Percentiles rank a stretch among this genome's conserved stretches.
Conservation (phyloP, 2,329 filamentous ascomycete species). For the Mycosphaerella sp. region DNA sequence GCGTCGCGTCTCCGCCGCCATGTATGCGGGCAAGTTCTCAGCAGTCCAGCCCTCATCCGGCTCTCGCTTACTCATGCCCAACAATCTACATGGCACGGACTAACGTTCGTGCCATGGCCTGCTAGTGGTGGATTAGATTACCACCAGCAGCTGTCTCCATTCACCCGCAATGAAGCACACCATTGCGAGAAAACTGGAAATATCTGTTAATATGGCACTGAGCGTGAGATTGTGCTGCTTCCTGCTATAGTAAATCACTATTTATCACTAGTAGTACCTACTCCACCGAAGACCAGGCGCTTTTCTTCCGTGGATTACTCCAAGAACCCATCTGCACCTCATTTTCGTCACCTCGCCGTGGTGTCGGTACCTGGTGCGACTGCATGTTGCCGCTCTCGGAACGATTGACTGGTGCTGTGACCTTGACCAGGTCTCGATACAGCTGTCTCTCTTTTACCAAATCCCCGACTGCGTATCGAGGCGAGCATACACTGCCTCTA, state of each 20-base stretch:
- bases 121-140: background rate
- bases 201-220: background rate
- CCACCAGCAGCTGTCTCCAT: background rate
- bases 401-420: slow-evolving; percentile 1
- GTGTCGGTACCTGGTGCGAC: slow-evolving; percentile 9
- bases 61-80: slow-evolving; percentile 5
- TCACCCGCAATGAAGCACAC: background rate
- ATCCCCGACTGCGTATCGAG: background rate
- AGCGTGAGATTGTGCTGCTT: background rate
- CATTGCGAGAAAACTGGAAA: background rate
- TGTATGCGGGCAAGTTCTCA: no score
- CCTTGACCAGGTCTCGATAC: slow-evolving; percentile 1
- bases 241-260: background rate
- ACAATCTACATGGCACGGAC: slow-evolving; percentile 12
- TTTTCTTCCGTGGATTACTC: background rate
- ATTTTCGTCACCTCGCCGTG: background rate
- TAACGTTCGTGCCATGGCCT: slow-evolving; percentile 1
- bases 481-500: no score
- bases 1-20: no score
- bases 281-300: background rate
- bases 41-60: background rate
- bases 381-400: slow-evolving; percentile 1
- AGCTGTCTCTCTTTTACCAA: background rate
- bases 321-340: background rate
- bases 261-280: background rate